Percentiles rank a stretch among this genome's conserved stretches.
These are phyloP conservation scores for Penicillium hordei DNA, from an alignment of 2,329 filamentous ascomycete genomes.

Conservation along the genomic window DNA sequence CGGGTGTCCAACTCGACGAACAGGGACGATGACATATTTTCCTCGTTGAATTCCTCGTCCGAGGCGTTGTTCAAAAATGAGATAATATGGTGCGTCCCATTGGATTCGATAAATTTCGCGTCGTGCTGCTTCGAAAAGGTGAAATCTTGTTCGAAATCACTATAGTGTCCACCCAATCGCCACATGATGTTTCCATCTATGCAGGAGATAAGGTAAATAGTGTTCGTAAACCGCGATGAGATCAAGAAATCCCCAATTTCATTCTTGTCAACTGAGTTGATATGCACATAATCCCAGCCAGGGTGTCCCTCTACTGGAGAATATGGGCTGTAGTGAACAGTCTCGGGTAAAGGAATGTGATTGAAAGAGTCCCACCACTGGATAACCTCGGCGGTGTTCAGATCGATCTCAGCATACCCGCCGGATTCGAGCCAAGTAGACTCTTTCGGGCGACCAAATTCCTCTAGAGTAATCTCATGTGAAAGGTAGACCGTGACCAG, in stretches of 20 bases:
- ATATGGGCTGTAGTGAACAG: slow-evolving; percentile 17
- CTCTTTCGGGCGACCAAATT: slow-evolving; percentile 26
- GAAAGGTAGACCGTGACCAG: slow-evolving; percentile 26
- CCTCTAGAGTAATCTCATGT: slow-evolving; percentile 25
- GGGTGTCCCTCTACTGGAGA: slow-evolving; percentile 18
- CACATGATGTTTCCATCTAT: slow-evolving; percentile 38
- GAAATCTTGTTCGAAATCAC: slow-evolving; percentile 34
- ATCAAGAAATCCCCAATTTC: slow-evolving; percentile 40
- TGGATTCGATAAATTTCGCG: slow-evolving; percentile 33
- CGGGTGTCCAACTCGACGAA: slow-evolving; percentile 32
- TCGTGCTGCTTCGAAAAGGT: slow-evolving; percentile 41
- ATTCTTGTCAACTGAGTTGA: slow-evolving; percentile 43
- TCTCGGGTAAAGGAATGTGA: slow-evolving; percentile 29
- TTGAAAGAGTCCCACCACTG: slow-evolving; percentile 37
- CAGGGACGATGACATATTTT: slow-evolving; percentile 30
- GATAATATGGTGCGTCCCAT: slow-evolving; percentile 33
- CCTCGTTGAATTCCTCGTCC: slow-evolving; percentile 29
- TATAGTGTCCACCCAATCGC: slow-evolving; percentile 36
- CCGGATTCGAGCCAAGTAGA: slow-evolving; percentile 30
- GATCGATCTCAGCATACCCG: slow-evolving; percentile 37
- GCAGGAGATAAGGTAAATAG: slow-evolving; percentile 40
- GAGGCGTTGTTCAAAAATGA: slow-evolving; percentile 38
- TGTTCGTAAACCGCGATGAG: slow-evolving; percentile 41
- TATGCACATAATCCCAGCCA: slow-evolving; percentile 40
- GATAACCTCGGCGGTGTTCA: slow-evolving; percentile 31